phyloP scores from a whole-genome alignment of 192 early-diverging fungal species.

The Umbelopsis vinacea region DNA sequence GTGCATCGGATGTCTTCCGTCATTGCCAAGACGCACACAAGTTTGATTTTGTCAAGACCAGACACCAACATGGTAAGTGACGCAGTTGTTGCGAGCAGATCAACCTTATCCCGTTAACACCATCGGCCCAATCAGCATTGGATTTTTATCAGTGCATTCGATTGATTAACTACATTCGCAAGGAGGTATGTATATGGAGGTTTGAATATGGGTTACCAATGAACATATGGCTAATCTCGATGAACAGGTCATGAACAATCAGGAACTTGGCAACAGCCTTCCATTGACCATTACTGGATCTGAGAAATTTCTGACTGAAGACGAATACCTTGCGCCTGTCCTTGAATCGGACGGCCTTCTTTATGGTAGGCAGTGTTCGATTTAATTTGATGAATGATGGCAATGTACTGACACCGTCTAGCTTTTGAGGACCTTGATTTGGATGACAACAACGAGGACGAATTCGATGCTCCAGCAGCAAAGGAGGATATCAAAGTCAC shows the following conservation, averaged over 20 bases:
- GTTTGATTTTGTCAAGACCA: conserved; percentile 68
- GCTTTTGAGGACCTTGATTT: conserved; percentile 73
- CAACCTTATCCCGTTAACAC: too few relatives aligned
- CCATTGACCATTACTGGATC: conserved; percentile 51
- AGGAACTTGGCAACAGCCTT: conserved; percentile 26
- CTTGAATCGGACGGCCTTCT: conserved; percentile 71
- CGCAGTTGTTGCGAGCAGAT: background rate
- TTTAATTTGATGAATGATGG: background rate
- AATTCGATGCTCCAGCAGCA: conserved; percentile 6
- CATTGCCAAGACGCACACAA: conserved; percentile 63
- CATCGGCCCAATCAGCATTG: conserved; percentile 47
- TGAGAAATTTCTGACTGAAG: conserved; percentile 66
- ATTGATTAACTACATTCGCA: conserved; percentile 74
- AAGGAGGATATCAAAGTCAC: conserved; percentile 38
- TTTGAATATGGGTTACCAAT: background rate
- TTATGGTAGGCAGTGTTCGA: conserved; percentile 45
- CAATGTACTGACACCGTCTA: background rate
- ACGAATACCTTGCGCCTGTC: conserved; percentile 66
- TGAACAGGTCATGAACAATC: conserved; percentile 6
- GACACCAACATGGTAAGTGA: conserved; percentile 39
- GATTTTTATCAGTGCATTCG: conserved; percentile 89
- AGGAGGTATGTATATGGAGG: conserved; percentile 12
- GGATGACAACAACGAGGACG: conserved; percentile 49
- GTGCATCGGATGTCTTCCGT: conserved; percentile 57
- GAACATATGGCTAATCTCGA: background rate